Percentiles rank a stretch among this genome's conserved stretches.
Conservation (phyloP, 768 basidiomycete species). For the Russula vinacea region DNA sequence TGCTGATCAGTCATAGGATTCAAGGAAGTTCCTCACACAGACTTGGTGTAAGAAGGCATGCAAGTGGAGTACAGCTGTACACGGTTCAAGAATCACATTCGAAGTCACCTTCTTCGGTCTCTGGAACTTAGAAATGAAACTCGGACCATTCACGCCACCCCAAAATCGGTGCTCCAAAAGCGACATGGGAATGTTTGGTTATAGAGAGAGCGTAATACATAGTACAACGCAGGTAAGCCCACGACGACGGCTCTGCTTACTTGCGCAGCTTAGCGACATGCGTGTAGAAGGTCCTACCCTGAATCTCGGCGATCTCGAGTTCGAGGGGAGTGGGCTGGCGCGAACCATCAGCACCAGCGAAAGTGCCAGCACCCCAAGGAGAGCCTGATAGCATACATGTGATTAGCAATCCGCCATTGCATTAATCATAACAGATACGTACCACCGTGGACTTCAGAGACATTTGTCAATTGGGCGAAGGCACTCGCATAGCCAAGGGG, state of each 20-base stretch:
- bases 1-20: too few species aligned
- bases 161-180: background rate
- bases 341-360: constrained; percentile 45
- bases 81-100: too few species aligned
- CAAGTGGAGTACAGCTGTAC: too few species aligned
- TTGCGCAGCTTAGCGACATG: constrained; percentile 39
- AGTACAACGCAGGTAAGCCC: background rate
- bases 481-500: constrained; percentile 66
- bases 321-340: constrained; percentile 52
- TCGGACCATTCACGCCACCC: background rate
- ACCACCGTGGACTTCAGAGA: constrained; percentile 59
- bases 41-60: too few species aligned
- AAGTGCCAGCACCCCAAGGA: constrained; percentile 74
- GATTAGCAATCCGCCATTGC: constrained; percentile 1
- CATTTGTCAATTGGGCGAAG: constrained; percentile 43
- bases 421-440: constrained; percentile 31
- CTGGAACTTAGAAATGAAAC: background rate
- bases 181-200: background rate
- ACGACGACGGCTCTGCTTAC: background rate
- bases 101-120: too few species aligned
- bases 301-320: constrained; percentile 47
- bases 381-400: constrained; percentile 45
- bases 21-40: too few species aligned
- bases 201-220: background rate
- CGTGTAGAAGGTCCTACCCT: constrained; percentile 53